These are phyloP conservation scores for Papilionanthe hybrid DNA, from an alignment of 116 monocot genomes.

Conservation along the genomic window DNA sequence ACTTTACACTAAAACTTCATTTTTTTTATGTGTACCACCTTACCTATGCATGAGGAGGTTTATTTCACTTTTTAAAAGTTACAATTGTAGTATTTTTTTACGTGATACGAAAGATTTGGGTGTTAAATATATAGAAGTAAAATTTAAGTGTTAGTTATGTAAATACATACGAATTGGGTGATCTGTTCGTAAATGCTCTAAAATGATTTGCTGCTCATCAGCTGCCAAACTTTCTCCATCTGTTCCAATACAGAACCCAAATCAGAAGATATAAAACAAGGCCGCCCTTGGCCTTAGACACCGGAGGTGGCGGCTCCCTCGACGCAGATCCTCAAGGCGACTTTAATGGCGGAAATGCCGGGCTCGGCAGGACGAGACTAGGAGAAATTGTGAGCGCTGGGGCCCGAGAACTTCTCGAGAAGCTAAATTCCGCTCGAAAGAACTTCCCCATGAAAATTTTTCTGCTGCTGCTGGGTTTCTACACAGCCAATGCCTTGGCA, in stretches of 20 bases:
- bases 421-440: conserved; percentile 66
- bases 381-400: conserved; percentile 62
- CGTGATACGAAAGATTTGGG: no score
- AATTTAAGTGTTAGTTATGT: no score
- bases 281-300: conserved; percentile 54
- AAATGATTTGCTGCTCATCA: no score
- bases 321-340: conserved; percentile 25
- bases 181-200: no score
- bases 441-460: conserved; percentile 85
- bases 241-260: not conserved
- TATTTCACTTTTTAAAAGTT: no score
- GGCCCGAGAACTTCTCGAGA: conserved; percentile 54
- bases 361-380: conserved; percentile 59
- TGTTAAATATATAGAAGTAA: no score
- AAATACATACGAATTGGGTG: no score
- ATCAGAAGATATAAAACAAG: conserved; percentile 20
- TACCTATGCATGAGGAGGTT: no score
- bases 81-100: no score
- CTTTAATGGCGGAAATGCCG: conserved; percentile 26
- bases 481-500: conserved; percentile 90
- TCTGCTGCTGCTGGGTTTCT: conserved; percentile 92
- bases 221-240: not conserved
- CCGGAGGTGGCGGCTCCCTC: conserved; percentile 40
- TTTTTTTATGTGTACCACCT: no score
- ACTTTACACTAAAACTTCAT: no score